These are phyloP conservation scores for Dalbergia cultrata DNA, from an alignment of 306 rosid species.

Conservation along the genomic window DNA sequence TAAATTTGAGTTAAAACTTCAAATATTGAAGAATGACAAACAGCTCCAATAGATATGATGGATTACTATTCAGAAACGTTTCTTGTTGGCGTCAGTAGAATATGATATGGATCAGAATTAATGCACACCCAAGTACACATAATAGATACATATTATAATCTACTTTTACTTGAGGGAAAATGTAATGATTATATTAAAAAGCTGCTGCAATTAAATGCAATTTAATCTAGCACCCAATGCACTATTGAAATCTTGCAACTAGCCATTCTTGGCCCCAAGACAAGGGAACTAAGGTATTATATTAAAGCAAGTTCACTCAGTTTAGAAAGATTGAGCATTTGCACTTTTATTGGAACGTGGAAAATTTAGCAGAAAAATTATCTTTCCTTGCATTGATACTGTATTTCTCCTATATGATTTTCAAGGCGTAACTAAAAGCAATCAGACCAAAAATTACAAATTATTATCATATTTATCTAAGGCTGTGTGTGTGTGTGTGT, in stretches of 20 bases:
- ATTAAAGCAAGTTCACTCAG: neutral
- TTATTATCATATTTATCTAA: neutral
- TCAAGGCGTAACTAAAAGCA: neutral
- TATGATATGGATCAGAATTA: conserved; percentile 25
- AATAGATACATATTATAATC: neutral
- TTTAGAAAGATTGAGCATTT: neutral
- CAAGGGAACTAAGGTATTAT: conserved; percentile 19
- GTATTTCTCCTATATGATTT: neutral
- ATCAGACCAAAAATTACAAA: neutral
- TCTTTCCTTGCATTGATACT: neutral
- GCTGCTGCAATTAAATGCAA: conserved; percentile 5
- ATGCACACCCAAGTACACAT: neutral
- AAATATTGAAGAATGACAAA: conserved; percentile 22
- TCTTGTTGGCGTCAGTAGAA: conserved; percentile 13
- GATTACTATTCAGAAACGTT: neutral
- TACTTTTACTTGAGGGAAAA: neutral
- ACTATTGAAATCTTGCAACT: conserved; percentile 24
- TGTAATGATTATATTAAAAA: neutral
- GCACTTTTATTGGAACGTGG: neutral
- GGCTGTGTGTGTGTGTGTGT: neutral
- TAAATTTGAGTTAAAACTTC: conserved; percentile 38
- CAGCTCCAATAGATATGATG: neutral
- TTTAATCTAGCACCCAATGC: conserved; percentile 22
- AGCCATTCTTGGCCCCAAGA: neutral
- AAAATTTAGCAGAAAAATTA: neutral